Percentiles rank a stretch among this genome's conserved stretches.
These are phyloP conservation scores for Phlyctochytrium planicorne DNA, from an alignment of 192 early-diverging fungal species.

Conservation along the genomic window DNA sequence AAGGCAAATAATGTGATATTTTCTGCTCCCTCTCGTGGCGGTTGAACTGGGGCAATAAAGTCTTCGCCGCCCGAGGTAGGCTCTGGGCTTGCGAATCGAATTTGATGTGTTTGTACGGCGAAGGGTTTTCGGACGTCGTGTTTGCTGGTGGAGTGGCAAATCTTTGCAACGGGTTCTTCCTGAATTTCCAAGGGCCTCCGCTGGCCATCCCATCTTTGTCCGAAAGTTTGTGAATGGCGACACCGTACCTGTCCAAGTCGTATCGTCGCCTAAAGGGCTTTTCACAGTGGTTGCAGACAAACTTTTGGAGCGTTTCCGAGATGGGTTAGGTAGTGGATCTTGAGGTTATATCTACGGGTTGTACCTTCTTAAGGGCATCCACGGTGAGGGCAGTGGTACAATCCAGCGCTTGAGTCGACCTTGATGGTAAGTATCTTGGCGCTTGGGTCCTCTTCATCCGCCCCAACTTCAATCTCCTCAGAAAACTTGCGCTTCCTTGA, in stretches of 20 bases:
- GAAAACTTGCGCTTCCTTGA: too few species aligned
- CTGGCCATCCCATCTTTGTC: not conserved
- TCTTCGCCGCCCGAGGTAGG: too few species aligned
- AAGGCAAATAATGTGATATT: too few species aligned
- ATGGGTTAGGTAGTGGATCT: not conserved
- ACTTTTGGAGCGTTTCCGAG: not conserved
- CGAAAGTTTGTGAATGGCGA: not conserved
- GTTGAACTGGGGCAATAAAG: too few species aligned
- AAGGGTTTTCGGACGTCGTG: too few species aligned
- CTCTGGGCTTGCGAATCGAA: too few species aligned
- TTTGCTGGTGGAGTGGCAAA: too few species aligned
- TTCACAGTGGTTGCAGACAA: not conserved
- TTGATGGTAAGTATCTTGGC: not conserved
- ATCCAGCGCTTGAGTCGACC: not conserved
- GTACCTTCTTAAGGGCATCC: not conserved
- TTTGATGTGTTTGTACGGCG: too few species aligned
- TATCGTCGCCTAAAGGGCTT: not conserved
- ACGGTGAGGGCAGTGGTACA: not conserved
- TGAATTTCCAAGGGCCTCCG: too few species aligned
- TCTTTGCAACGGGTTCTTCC: too few species aligned
- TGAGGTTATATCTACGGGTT: constrained; percentile 1
- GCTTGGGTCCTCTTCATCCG: constrained; percentile 2
- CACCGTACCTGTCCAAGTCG: not conserved
- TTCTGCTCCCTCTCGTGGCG: too few species aligned
- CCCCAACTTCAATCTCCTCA: too few species aligned